Evolutionary conservation across 1,284 basidiomycete species (phyloP).

Genomic region (Ceratobasidium theobromae): DNA sequence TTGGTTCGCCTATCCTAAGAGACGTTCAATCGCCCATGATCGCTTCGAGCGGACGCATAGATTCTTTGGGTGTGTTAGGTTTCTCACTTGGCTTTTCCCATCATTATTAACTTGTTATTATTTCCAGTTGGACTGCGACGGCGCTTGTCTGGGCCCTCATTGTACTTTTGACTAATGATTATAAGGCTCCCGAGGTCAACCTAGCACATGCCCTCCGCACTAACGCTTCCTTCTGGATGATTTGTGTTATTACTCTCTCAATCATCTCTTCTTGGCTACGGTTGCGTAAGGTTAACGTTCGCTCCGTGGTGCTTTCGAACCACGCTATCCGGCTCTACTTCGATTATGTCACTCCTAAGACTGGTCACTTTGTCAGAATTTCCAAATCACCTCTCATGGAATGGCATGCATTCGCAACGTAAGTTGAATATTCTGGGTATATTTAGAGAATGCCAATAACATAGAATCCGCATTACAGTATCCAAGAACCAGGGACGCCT

Average conservation of each 20-base stretch:
- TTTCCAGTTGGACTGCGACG: constrained; percentile 53
- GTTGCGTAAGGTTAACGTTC: constrained; percentile 55
- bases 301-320: constrained; percentile 55
- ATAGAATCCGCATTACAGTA: constrained; percentile 36
- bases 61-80: constrained; percentile 36
- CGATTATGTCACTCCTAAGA: constrained; percentile 57
- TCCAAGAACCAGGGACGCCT: constrained; percentile 37
- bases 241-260: constrained; percentile 53
- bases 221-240: constrained; percentile 57
- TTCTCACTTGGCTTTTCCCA: background rate
- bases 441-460: constrained; percentile 31
- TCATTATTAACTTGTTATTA: background rate
- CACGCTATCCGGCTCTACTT: constrained; percentile 61
- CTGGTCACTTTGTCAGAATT: constrained; percentile 58
- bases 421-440: constrained; percentile 44
- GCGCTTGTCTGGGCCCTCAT: constrained; percentile 59
- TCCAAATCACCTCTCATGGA: constrained; percentile 57
- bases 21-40: constrained; percentile 20
- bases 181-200: constrained; percentile 46
- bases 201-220: constrained; percentile 51
- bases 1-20: constrained; percentile 23
- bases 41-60: constrained; percentile 51
- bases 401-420: constrained; percentile 62
- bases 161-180: constrained; percentile 56
- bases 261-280: constrained; percentile 58